Conservation (phyloP, 345 rosid genomes). For the Mangifera indica region DNA sequence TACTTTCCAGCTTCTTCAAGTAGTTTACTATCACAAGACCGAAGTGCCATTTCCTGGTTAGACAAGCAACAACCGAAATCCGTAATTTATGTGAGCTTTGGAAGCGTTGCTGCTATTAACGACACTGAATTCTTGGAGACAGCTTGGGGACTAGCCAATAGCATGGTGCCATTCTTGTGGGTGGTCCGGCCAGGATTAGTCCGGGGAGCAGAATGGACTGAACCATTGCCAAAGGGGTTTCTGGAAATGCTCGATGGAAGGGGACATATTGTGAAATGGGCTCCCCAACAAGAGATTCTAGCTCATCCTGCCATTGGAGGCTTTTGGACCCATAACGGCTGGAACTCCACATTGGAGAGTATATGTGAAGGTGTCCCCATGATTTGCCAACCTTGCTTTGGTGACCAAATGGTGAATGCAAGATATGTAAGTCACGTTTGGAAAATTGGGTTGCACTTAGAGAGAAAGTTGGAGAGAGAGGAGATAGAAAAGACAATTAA, state of each 20-base stretch:
- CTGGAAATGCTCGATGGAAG: conserved; percentile 23
- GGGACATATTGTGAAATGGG: conserved; percentile 40
- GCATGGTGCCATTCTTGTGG: conserved; percentile 33
- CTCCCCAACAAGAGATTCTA: conserved; percentile 37
- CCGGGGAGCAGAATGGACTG: conserved; percentile 9
- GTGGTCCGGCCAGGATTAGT: conserved; percentile 26
- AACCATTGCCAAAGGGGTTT: conserved; percentile 31
- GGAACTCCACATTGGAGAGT: conserved; percentile 37
- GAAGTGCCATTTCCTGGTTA: conserved; percentile 37
- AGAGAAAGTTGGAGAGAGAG: conserved; percentile 27
- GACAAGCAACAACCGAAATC: conserved; percentile 33
- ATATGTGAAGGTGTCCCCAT: conserved; percentile 34
- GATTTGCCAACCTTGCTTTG: conserved; percentile 44
- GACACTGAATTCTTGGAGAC: conserved; percentile 22
- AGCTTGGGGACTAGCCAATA: conserved; percentile 31
- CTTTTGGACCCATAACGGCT: conserved; percentile 37
- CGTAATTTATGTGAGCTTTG: conserved; percentile 48
- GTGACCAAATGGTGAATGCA: conserved; percentile 33
- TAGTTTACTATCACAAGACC: conserved; percentile 30
- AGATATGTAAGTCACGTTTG: conserved; percentile 29
- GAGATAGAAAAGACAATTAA: conserved; percentile 23
- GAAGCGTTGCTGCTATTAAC: conserved; percentile 37
- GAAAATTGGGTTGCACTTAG: conserved; percentile 32
- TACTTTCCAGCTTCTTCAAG: conserved; percentile 25
- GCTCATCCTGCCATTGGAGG: conserved; percentile 31